Conservation (phyloP, 345 rosid species). For the Citrus trifoliata region DNA sequence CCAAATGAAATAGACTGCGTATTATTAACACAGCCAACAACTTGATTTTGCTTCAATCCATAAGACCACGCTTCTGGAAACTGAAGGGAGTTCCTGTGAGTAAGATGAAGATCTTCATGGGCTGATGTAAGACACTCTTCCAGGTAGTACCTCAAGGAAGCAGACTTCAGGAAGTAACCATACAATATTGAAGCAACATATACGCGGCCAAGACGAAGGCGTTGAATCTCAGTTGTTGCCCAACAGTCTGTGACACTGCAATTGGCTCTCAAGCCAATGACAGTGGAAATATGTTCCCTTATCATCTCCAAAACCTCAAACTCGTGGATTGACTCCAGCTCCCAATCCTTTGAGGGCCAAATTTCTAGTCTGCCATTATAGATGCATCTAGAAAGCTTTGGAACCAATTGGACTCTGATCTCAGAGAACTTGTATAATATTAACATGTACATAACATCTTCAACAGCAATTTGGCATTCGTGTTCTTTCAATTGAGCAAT, state of each 20-base stretch:
- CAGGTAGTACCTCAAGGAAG: slow-evolving; percentile 61
- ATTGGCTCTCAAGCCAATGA: slow-evolving; percentile 69
- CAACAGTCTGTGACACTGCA: slow-evolving; percentile 80
- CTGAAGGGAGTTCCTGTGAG: slow-evolving; percentile 28
- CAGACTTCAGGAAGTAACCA: slow-evolving; percentile 88
- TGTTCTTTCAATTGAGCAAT: slow-evolving; percentile 69
- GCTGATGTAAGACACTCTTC: slow-evolving; percentile 42
- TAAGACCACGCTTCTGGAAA: slow-evolving; percentile 30
- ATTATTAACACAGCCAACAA: slow-evolving; percentile 34
- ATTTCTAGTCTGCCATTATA: slow-evolving; percentile 86
- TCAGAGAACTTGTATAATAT: slow-evolving; percentile 82
- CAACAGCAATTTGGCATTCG: slow-evolving; percentile 63
- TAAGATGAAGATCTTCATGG: slow-evolving; percentile 21
- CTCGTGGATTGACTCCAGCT: slow-evolving; percentile 75
- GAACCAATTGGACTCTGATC: slow-evolving; percentile 76
- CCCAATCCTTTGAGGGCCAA: slow-evolving; percentile 91
- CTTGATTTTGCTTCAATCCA: slow-evolving; percentile 30
- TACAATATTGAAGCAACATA: slow-evolving; percentile 71
- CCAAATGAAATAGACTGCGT: slow-evolving; percentile 14
- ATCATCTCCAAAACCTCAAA: slow-evolving; percentile 69
- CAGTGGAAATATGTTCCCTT: slow-evolving; percentile 65
- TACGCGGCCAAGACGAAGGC: slow-evolving; percentile 42
- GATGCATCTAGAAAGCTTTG: slow-evolving; percentile 79
- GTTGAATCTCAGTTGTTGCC: slow-evolving; percentile 72
- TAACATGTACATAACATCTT: slow-evolving; percentile 88